Conservation (phyloP, 164 flowering plant genomes). For the Tinospora cordifolia region DNA sequence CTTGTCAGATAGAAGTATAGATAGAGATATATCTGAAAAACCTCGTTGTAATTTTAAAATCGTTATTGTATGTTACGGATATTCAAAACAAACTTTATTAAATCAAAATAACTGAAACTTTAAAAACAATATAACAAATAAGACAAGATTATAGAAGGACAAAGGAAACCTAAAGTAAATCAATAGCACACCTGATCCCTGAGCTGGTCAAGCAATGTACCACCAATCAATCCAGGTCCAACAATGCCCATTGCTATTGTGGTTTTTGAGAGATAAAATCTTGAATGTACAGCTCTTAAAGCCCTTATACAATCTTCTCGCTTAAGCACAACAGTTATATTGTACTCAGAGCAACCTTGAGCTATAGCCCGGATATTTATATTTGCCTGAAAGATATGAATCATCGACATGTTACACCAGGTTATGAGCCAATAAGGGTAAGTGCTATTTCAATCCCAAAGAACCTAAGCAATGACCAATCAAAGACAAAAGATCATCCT, state of each 20-base stretch:
- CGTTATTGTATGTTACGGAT: too few species aligned
- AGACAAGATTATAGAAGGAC: neutral
- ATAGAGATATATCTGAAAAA: neutral
- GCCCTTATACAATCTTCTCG: constrained; percentile 90
- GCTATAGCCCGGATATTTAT: constrained; percentile 90
- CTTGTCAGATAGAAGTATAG: too few species aligned
- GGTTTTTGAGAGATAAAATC: constrained; percentile 84
- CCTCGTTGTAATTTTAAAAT: neutral
- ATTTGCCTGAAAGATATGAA: constrained; percentile 60
- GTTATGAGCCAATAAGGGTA: neutral
- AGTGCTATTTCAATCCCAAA: neutral
- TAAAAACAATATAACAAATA: neutral
- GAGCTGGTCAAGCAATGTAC: constrained; percentile 86
- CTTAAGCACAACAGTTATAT: constrained; percentile 83
- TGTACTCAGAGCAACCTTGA: constrained; percentile 97
- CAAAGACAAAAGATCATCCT: too few species aligned
- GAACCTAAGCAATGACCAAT: neutral
- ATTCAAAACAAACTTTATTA: too few species aligned
- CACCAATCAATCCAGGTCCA: constrained; percentile 93
- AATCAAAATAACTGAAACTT: too few species aligned
- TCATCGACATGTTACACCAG: neutral
- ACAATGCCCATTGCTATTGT: constrained; percentile 90
- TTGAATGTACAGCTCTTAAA: constrained; percentile 82
- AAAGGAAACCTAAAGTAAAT: neutral
- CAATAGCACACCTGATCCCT: constrained; percentile 67